These are phyloP conservation scores for Serpula lacrymans DNA, from an alignment of 768 basidiomycete genomes.

Conservation along the genomic window DNA sequence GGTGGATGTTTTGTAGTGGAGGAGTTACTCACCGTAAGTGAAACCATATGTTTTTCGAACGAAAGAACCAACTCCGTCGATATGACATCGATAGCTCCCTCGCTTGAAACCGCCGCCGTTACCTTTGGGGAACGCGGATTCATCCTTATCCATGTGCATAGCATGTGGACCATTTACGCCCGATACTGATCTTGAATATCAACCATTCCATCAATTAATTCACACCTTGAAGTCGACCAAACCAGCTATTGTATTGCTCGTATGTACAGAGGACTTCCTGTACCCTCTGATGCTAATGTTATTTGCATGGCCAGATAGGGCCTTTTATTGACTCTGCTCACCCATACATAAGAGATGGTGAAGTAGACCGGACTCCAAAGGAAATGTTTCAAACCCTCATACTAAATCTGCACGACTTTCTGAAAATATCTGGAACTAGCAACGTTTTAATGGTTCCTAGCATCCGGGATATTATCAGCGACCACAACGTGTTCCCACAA, in stretches of 20 bases:
- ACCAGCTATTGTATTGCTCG: conserved; percentile 78
- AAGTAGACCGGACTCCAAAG: conserved; percentile 58
- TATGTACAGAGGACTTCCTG: conserved; percentile 27
- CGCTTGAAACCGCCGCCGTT: conserved; percentile 47
- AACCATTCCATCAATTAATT: conserved; percentile 63
- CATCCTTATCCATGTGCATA: conserved; percentile 61
- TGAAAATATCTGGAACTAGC: conserved; percentile 63
- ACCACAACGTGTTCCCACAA: conserved; percentile 87
- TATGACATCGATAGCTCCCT: conserved; percentile 50
- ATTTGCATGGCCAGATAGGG: conserved; percentile 57
- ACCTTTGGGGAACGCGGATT: conserved; percentile 29
- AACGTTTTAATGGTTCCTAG: conserved; percentile 79
- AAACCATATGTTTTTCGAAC: not conserved
- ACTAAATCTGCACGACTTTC: conserved; percentile 50
- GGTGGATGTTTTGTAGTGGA: conserved; percentile 83
- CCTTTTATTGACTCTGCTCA: conserved; percentile 87
- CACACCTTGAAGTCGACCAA: conserved; percentile 56
- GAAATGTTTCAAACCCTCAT: conserved; percentile 70
- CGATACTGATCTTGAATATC: conserved; percentile 74
- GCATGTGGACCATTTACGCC: conserved; percentile 86
- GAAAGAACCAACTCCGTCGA: not conserved
- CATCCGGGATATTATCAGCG: conserved; percentile 73
- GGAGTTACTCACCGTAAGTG: conserved; percentile 75
- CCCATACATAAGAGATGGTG: conserved; percentile 70
- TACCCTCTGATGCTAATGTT: conserved; percentile 4